Evolutionary conservation across 139 green algal species (phyloP), one percentile per base, ranked within the genome.

Genomic region (Chlamydomonas sp.): DNA sequence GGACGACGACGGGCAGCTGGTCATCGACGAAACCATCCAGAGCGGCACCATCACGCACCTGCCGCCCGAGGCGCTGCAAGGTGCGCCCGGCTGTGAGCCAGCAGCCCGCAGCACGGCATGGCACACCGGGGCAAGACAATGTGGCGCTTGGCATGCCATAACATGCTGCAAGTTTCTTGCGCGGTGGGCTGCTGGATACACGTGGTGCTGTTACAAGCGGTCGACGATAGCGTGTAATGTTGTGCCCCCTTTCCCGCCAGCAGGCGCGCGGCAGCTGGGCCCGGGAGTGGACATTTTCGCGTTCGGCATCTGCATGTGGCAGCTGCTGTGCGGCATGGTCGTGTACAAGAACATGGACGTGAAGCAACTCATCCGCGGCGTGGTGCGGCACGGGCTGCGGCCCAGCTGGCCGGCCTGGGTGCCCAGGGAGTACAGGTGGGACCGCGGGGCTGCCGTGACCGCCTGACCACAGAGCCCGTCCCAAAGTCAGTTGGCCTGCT

Each of bases 31-130:
- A 71, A 71, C 69, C 0, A 71, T 86, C 16, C 71, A 60, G 7
- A 80, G 71, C 71, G 82, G 80, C 12, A 86, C 80, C 67, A 86
- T 86, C 80, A 86, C 80, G 7, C 80, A 86, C 58, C 67, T 86
- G 16, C 80, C 80, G 2, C 80, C 80, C 17, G 80, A 86, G 69
- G 80, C 59, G 9, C 80, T 86, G 80, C 49, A 62, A 14, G 80
- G 80, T 57, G 15, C 12, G 5, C 9, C 3, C 15, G 58, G 59
- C 2, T 60, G 77, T 18, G 77, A 2, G 58, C 60, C 61, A 8
- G n/a, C 61, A 15, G 31, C 7, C 12, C 5, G 8, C 31, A 6
- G 31, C 15, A 62, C 15, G 20, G 8, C 16, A 6, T 4, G 5
- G 8, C 73, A n/a, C 6, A 16, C n/a, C 4, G n/a, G 60, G 31